Conservation (phyloP, 805 yeast species). For the Kurtzmaniella fragi region DNA sequence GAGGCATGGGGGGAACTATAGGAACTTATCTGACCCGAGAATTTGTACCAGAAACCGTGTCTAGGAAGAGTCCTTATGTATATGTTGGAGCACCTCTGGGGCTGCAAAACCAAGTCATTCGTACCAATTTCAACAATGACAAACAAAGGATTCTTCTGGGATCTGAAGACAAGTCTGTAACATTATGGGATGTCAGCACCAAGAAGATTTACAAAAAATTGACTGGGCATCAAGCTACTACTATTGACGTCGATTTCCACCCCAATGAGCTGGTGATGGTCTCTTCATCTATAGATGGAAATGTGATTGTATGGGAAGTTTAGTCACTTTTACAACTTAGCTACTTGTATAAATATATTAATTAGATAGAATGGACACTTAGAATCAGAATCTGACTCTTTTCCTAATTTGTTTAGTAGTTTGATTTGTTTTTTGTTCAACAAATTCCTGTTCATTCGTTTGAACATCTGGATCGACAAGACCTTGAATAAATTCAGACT, state of each 20-base stretch:
- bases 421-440: neutral
- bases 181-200: slow-evolving; percentile 56
- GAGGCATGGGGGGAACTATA: slow-evolving; percentile 54
- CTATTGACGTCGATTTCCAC: slow-evolving; percentile 55
- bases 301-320: slow-evolving; percentile 43
- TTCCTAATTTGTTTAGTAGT: slow-evolving; percentile 5
- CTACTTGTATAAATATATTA: neutral
- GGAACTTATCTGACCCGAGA: slow-evolving; percentile 52
- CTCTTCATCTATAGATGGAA: slow-evolving; percentile 54
- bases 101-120: slow-evolving; percentile 45
- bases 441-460: neutral
- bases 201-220: slow-evolving; percentile 43
- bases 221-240: slow-evolving; percentile 59
- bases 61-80: slow-evolving; percentile 39
- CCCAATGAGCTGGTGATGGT: slow-evolving; percentile 37
- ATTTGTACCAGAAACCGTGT: slow-evolving; percentile 32
- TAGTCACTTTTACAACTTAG: slow-evolving; percentile 3
- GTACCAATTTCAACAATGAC: slow-evolving; percentile 44
- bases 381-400: slow-evolving; percentile 12
- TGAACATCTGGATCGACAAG: slow-evolving; percentile 8
- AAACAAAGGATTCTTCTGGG: slow-evolving; percentile 49
- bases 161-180: slow-evolving; percentile 53
- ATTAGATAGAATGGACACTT: neutral
- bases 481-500: slow-evolving; percentile 13
- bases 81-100: slow-evolving; percentile 58